Evolutionary conservation across 768 basidiomycete genomes (phyloP), one percentile per base, ranked within the genome.

Genomic region (Amanita subjunquillea): DNA sequence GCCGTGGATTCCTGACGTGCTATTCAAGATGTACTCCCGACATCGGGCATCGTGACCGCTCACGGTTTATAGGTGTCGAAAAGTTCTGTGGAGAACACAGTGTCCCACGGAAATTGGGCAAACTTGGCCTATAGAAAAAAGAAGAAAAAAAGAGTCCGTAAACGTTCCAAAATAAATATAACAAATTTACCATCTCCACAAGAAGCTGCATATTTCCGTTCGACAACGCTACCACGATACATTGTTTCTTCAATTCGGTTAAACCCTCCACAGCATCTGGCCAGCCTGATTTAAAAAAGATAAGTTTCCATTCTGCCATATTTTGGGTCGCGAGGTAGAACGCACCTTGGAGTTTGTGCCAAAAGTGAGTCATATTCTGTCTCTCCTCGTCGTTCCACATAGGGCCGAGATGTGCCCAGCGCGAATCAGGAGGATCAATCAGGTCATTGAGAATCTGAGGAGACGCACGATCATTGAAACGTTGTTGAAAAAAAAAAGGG

Each of bases 51-150:
- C 38, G 17, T 30, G 30, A 48, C 37, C 36, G 65, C 79, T 37
- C 41, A 85, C 83, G 84, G 81, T 60, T 87, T 86, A 69, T 76
- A 85, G 0, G 76, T 74, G 7, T 70, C 68, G 46, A 85, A 80
- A 15, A 85, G 65, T 51, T 83, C 80, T 1, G 75, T 67, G 0
- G 82, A 82, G 51, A 87, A 73, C 20, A 86, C 64, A 1, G 71
- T 69, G 53, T 85, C 82, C 83, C 80, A 85, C 0, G 83, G 82
- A 3, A 85, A 65, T 15, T 73, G 67, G 2, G 80, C 77, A 51
- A 76, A 64, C 63, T 80, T 85, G 1, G 84, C 82, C 83, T 84
- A 48, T 12, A 22, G 58, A 5, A 29, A 17, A 13, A 17, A 1
- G 7, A 22, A 17, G 2, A 15, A 48, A 0, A 13, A 22, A 17